These are phyloP conservation scores for Epicoccum sorghinum DNA, from an alignment of 2,329 filamentous ascomycete species.

Conservation along the genomic window DNA sequence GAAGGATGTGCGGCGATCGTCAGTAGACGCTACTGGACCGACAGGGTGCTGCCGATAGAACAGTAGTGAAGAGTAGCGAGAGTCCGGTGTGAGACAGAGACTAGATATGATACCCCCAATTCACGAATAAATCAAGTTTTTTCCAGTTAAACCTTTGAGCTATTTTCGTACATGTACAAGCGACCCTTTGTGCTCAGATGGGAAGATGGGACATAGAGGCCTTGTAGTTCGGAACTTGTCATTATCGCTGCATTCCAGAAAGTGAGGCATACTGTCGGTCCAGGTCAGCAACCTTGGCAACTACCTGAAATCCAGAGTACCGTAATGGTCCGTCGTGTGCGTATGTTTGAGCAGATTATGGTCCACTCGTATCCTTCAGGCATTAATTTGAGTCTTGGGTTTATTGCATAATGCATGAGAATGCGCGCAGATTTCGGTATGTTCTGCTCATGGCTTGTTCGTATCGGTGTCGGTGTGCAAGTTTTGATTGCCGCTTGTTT, in stretches of 20 bases:
- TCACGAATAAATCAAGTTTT: background rate
- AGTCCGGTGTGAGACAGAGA: background rate
- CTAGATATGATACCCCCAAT: constrained; percentile 9
- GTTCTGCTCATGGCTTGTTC: background rate
- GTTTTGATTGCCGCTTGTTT: too few species aligned
- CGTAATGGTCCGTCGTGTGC: background rate
- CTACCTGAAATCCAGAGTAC: background rate
- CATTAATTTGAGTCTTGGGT: constrained; percentile 4
- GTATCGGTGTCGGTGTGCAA: background rate
- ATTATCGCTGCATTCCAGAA: too few species aligned
- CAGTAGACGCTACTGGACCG: constrained; percentile 33
- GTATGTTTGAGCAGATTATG: constrained; percentile 11
- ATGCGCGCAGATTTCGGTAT: background rate
- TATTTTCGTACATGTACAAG: too few species aligned
- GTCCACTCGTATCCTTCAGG: background rate
- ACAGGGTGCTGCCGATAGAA: constrained; percentile 38
- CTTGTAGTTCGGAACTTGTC: too few species aligned
- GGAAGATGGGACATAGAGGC: background rate
- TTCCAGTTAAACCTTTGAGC: too few species aligned
- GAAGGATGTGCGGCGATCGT: constrained; percentile 30
- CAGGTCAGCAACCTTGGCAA: too few species aligned
- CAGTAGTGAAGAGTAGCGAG: background rate
- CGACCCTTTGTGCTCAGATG: too few species aligned
- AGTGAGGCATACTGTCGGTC: too few species aligned
- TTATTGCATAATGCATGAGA: background rate